Conservation (phyloP, 2,329 filamentous ascomycete genomes). For the Fusarium ambrosium region DNA sequence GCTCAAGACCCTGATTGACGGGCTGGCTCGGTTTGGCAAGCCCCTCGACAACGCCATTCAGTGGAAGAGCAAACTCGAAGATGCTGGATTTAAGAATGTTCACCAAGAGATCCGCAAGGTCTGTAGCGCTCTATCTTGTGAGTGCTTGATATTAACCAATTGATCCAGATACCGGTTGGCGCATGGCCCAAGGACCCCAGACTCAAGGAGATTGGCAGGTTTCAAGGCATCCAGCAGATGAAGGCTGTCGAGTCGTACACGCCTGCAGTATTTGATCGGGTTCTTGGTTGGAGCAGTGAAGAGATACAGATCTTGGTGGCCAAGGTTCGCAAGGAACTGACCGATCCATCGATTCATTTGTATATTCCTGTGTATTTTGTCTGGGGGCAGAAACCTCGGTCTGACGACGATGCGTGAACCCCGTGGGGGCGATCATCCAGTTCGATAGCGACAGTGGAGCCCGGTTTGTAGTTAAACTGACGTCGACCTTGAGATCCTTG, state of each 20-base stretch:
- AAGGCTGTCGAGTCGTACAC: slow-evolving; percentile 35
- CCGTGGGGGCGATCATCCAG: background rate
- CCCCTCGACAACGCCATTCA: slow-evolving; percentile 17
- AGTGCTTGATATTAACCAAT: too few species aligned
- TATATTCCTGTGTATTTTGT: slow-evolving; percentile 34
- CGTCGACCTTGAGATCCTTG: background rate
- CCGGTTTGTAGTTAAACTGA: background rate
- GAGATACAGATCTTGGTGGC: slow-evolving; percentile 34
- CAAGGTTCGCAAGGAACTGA: slow-evolving; percentile 38
- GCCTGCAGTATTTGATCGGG: slow-evolving; percentile 20
- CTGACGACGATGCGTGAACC: background rate
- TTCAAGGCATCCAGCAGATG: slow-evolving; percentile 27
- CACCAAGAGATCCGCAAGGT: slow-evolving; percentile 30
- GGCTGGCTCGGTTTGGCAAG: slow-evolving; percentile 28
- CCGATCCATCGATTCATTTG: slow-evolving; percentile 33
- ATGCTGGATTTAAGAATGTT: slow-evolving; percentile 22
- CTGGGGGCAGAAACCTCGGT: slow-evolving; percentile 24
- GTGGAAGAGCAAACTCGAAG: slow-evolving; percentile 27
- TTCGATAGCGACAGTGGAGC: background rate
- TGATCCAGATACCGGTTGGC: slow-evolving; percentile 4
- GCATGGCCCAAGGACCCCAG: slow-evolving; percentile 20
- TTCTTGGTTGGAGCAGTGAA: slow-evolving; percentile 33
- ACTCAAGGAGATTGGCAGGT: slow-evolving; percentile 23
- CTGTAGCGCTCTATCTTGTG: background rate
- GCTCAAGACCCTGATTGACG: slow-evolving; percentile 18